Percentiles rank a stretch among this genome's conserved stretches.
Conservation (phyloP, 352 stramenopile genomes). For the Phytophthora pistaciae region DNA sequence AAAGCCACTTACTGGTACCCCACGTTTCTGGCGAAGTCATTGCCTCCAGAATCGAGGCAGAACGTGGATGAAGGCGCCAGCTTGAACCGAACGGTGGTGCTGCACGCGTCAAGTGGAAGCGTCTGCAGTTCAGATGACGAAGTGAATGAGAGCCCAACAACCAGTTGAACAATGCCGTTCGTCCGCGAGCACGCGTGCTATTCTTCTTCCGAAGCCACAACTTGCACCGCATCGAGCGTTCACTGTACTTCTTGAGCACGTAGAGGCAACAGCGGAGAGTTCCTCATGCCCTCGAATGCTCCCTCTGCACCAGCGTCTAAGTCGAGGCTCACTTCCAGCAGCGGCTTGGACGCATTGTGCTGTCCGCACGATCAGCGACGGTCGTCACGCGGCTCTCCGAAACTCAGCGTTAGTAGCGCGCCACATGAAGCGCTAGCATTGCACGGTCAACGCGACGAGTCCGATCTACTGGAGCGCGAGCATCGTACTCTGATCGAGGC, state of each 20-base stretch:
- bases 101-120: background rate
- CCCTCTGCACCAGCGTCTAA: background rate
- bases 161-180: constrained; percentile 2
- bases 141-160: background rate
- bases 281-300: background rate
- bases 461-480: no score
- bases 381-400: background rate
- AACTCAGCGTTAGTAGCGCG: background rate
- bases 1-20: background rate
- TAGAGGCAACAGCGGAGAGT: background rate
- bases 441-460: background rate
- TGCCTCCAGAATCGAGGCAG: constrained; percentile 3
- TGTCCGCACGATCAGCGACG: background rate
- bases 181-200: background rate
- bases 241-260: background rate
- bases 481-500: no score
- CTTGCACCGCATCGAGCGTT: background rate
- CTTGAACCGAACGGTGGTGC: constrained; percentile 1
- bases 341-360: background rate
- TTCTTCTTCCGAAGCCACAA: constrained; percentile 3
- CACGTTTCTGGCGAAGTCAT: background rate
- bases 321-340: background rate
- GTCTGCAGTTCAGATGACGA: background rate
- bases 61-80: constrained; percentile 1
- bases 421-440: background rate